phyloP scores from a whole-genome alignment of 306 rosid genomes.

The Vigna angularis region DNA sequence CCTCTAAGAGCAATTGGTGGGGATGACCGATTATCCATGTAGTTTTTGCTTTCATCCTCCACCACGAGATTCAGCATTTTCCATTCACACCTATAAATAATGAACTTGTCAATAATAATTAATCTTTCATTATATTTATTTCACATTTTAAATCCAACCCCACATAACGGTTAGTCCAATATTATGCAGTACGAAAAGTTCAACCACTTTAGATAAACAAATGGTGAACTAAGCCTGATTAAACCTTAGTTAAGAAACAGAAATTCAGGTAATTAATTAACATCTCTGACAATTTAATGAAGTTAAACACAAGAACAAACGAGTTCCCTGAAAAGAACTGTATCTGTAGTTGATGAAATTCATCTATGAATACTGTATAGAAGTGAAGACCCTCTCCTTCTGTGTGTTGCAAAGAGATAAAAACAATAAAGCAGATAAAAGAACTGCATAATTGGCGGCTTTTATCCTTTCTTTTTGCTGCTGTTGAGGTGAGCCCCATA shows the following conservation, averaged over 20 bases:
- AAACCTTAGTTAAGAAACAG: too few relatives aligned
- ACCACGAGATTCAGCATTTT: not conserved
- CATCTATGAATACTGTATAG: not conserved
- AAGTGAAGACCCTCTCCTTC: not conserved
- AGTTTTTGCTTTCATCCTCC: slow-evolving; percentile 23
- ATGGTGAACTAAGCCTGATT: too few relatives aligned
- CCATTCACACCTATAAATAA: not conserved
- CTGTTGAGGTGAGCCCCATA: slow-evolving; percentile 36
- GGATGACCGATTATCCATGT: not conserved
- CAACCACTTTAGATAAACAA: too few relatives aligned
- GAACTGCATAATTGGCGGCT: slow-evolving; percentile 39
- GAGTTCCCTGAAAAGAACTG: too few relatives aligned
- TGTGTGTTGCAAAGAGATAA: slow-evolving; percentile 23
- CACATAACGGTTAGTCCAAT: too few relatives aligned
- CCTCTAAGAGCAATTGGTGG: not conserved
- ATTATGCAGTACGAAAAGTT: too few relatives aligned
- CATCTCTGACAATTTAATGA: too few relatives aligned
- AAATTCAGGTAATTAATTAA: too few relatives aligned
- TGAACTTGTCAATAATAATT: too few relatives aligned
- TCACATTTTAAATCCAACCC: too few relatives aligned
- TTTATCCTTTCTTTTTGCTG: slow-evolving; percentile 30
- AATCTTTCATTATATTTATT: too few relatives aligned
- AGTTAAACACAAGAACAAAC: too few relatives aligned
- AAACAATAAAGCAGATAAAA: not conserved
- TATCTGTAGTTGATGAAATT: not conserved